Conservation (phyloP, 2,329 filamentous ascomycete genomes). For the Trichoderma sp. region DNA sequence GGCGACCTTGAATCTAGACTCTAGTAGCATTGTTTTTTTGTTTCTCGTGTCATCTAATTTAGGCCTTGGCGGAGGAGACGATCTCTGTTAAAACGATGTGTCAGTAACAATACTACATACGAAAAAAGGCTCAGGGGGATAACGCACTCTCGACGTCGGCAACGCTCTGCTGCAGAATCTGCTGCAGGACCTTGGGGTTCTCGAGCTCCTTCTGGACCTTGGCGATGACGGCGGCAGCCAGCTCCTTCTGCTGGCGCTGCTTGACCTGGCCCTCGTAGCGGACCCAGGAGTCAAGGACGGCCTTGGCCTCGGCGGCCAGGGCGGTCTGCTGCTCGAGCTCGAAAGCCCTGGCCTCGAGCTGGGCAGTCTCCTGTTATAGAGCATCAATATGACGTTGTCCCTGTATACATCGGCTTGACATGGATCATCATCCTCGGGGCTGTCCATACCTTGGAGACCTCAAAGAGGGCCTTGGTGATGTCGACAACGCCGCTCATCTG, state of each 20-base stretch:
- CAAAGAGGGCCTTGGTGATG: slow-evolving; percentile 94
- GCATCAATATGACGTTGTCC: neutral
- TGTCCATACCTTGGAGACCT: slow-evolving; percentile 86
- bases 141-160: slow-evolving; percentile 87
- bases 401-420: too few species aligned
- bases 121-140: neutral
- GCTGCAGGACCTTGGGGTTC: slow-evolving; percentile 95
- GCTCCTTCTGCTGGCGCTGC: slow-evolving; percentile 96
- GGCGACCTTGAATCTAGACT: slow-evolving; percentile 43
- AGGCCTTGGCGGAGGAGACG: slow-evolving; percentile 59
- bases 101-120: too few species aligned
- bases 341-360: slow-evolving; percentile 92
- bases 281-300: slow-evolving; percentile 96
- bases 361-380: slow-evolving; percentile 78
- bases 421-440: neutral
- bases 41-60: slow-evolving; percentile 55
- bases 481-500: slow-evolving; percentile 94
- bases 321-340: slow-evolving; percentile 97
- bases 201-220: slow-evolving; percentile 99
- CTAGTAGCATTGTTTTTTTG: slow-evolving; percentile 34
- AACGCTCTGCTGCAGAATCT: slow-evolving; percentile 97
- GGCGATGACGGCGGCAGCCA: slow-evolving; percentile 88
- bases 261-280: slow-evolving; percentile 98
- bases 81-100: slow-evolving; percentile 51
- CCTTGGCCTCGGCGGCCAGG: slow-evolving; percentile 89